Percentiles rank a stretch among this genome's conserved stretches.
Evolutionary conservation across 495 filamentous ascomycete species (phyloP).

Genomic region (Penicillium arizonense): DNA sequence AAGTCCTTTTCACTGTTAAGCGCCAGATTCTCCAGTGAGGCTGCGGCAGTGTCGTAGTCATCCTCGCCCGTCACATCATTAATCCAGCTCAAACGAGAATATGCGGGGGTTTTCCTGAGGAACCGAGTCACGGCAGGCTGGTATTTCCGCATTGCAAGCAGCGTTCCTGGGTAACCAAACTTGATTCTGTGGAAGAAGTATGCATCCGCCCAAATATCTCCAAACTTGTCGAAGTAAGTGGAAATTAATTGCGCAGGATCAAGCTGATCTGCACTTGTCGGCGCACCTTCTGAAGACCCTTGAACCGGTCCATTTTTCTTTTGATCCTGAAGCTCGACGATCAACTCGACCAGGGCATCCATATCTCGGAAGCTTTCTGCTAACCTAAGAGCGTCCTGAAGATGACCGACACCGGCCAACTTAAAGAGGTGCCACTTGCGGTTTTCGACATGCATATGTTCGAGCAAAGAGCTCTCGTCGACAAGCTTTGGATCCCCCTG

Average conservation of each 20-base stretch:
- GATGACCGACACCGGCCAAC: slow-evolving; percentile 66
- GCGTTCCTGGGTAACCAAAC: slow-evolving; percentile 57
- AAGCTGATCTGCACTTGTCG: slow-evolving; percentile 21
- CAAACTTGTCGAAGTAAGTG: slow-evolving; percentile 69
- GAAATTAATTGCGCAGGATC: slow-evolving; percentile 47
- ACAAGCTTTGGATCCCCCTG: slow-evolving; percentile 45
- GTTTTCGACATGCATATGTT: slow-evolving; percentile 48
- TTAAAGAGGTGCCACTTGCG: slow-evolving; percentile 58
- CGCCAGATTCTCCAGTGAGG: slow-evolving; percentile 64
- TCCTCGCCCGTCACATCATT: slow-evolving; percentile 77
- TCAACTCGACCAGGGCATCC: slow-evolving; percentile 63
- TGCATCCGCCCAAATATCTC: slow-evolving; percentile 73
- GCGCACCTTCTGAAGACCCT: slow-evolving; percentile 1
- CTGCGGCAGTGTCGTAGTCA: slow-evolving; percentile 67
- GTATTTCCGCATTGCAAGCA: slow-evolving; percentile 65
- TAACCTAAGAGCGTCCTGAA: slow-evolving; percentile 65
- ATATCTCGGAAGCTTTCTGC: slow-evolving; percentile 74
- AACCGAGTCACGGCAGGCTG: slow-evolving; percentile 70
- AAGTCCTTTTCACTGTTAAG: slow-evolving; percentile 65
- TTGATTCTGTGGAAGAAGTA: slow-evolving; percentile 75
- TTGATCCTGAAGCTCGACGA: slow-evolving; percentile 48
- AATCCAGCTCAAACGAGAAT: slow-evolving; percentile 86
- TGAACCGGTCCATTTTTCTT: slow-evolving; percentile 21
- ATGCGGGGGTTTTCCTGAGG: slow-evolving; percentile 63
- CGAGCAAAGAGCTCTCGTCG: slow-evolving; percentile 46